Evolutionary conservation across 306 rosid species (phyloP), one percentile per base, ranked within the genome.

Genomic region (Pueraria montana): DNA sequence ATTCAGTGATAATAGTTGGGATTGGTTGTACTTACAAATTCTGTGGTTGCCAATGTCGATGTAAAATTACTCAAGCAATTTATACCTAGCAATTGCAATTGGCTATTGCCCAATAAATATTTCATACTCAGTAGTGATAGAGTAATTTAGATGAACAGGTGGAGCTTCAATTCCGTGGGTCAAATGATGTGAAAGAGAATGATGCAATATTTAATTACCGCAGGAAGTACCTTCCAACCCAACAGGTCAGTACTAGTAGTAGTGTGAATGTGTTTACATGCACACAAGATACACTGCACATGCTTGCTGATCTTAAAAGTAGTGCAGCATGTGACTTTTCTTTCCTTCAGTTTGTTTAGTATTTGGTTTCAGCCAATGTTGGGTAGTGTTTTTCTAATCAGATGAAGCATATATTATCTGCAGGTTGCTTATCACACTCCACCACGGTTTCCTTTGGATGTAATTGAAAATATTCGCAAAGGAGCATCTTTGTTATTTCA

Each of bases 361-460:
- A 62, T 23, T 66, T 55, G 11, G 46, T 76, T 64, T 71, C 53
- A 36, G 46, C 9, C 45, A 65, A 27, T 38, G 64, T 64, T 36
- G 20, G 11, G 75, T 53, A 18, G 43, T 72, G 24, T 48, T 79
- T 74, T 84, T 76, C 85, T 89, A 58, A 86, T 62, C 52, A 34
- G 65, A 59, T 78, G 80, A 81, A 75, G 59, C 42, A 32, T 84
- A 48, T 76, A 71, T 85, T 12, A 63, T 72, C 50, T 32, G 67
- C 89, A 95, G 99, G 99, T 95, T 76, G 94, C 94, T 65, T 95
- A 95, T 89, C 93, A 93, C 76, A 95, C 99, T 79, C 99, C 99
- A 38, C 98, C 99, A 63, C 94, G 92, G 49, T 95, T 93, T 89
- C 89, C 98, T 32, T 58, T 93, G 74, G 94, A 87, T 20, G 92